Base-by-base conservation (phyloP, 176 grass and related monocot species). In the Phragmites australis region DNA sequence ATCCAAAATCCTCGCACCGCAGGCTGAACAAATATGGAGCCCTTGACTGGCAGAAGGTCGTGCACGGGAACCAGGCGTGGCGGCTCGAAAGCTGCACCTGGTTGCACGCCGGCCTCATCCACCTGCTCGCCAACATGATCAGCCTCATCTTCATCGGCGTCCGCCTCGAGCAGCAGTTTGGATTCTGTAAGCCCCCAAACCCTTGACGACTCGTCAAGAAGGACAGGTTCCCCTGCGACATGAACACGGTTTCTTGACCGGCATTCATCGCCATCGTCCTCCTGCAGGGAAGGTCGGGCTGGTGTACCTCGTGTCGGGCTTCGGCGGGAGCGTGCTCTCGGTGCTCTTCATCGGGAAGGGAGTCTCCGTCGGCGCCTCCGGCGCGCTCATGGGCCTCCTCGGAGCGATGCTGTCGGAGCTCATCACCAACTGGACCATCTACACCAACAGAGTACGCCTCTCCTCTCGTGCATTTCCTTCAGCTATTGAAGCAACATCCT, bases 121-220 rank as follows among this genome's bases (percentile, higher is more conserved):
- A 97, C 87, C 85, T 97, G 26, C 69, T 90, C 64, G 83, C 70
- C 18, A 97, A 94, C 76, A 94, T 93, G 89, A 85, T 93, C 75
- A 89, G 92, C 74, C 90, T 94, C 74, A 32, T 94, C 66, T 87
- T 93, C 76, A 89, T 97, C 40, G 95, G 92, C 52, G 68, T 93
- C 77, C 92, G 87, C 37, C 92, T 97, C 15, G 95, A 97, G 81
- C 88, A 93, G 79, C 92, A 97, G 56, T 98, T 98, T 41, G 95
- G 95, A 93, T 98, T 89, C 76, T 81, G 95, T 98, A 81, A 90
- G 87, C 65, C 18, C 21, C 3, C 31, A 64, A 78, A 77, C 11
- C 27, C 59, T 40, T 57, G 51, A 76, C 32, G 41, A 7, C 31
- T 43, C 11, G 65, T 42, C 69, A 19, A 26, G 22, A 70, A 9